Evolutionary conservation across 2,329 filamentous ascomycete species (phyloP), one percentile per base, ranked within the genome.

Genomic region (Cladosporium colombiae): DNA sequence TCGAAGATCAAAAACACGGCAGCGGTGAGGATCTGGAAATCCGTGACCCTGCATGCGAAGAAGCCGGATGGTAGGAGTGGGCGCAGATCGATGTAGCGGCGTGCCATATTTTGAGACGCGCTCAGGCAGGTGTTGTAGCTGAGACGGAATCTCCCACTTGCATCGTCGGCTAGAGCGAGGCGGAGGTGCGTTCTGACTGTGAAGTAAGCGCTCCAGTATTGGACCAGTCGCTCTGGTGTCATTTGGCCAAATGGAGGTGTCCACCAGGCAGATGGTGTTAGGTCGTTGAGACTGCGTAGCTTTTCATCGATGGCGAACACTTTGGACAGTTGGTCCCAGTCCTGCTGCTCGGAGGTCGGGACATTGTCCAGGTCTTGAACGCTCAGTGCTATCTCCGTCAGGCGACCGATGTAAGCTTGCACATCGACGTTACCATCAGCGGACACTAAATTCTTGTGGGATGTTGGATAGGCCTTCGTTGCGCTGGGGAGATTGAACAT

Each of bases 121-220:
- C 71, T 69, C n/a, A 68, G 65, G 64, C 73, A 74, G 11, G 67
- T 64, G 14, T 67, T 67, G 29, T 72, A 69, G 59, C 71, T 74
- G 66, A 72, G 72, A 1, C 69, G 65, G 37, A 70, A 74, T 52
- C 68, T 65, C 31, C 69, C 65, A 27, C 67, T 69, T 13, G 66
- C 68, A 50, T 72, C 70, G n/a, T 71, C 68, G 29, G 65, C 56
- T 65, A 74, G 67, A 5, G 73, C 73, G 7, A 69, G 60, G 13
- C 70, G 72, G 3, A 74, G 67, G 50, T 75, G 73, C 10, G 70
- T 64, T 27, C 73, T 66, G 5, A 67, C 67, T 1, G 68, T 71
- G 25, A 75, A 66, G 59, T 75, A 75, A 46, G 68, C 69, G 62
- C 71, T 67, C 68, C 70, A 74, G 57, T 71, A 74, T 35, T 74